Base-by-base conservation (phyloP, 345 rosid species). In the Mallotus nudiflorus region DNA sequence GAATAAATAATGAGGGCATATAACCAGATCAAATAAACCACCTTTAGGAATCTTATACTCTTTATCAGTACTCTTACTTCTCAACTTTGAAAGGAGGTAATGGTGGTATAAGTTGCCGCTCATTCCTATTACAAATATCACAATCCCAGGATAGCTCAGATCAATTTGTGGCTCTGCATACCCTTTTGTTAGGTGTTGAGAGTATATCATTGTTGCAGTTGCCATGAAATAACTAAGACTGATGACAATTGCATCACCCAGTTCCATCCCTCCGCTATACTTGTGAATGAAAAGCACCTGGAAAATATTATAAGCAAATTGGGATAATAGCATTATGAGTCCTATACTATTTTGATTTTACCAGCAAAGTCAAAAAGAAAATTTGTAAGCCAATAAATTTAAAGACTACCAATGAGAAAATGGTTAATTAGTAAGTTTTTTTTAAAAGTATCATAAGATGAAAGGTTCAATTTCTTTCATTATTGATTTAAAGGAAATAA, bases 61-160 rank as follows among this genome's bases (percentile, higher is more conserved):
- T 61, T 82, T 85, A 29, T 72, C 82, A 11, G 70, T 81, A 14
- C 6, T 33, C 3, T 65, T 63, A 49, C 58, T 58, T 74, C 94
- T 85, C 14, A 89, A 76, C 46, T 75, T 79, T 71, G 96, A 87
- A 7, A 93, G 87, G 19, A 91, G 75, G 51, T 33, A 63, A 69
- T 93, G 98, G 77, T 89, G 96, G 79, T 93, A 89, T 42, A 93
- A 79, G 78, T 93, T 91, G 4, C 96, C 98, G 39, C 31, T 60
- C 8, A 87, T 78, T 33, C 96, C 97, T 35, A 87, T 18, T 3
- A 83, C 56, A 67, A 88, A 88, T 52, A 94, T n/a, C 4, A 67
- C 16, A 9, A 78, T 31, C 7, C 98, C 96, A 0, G 67, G 28
- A 71, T 65, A 71, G 62, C 69, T 84, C 49, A 83, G 9, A 72